Conservation (phyloP, 164 flowering plant species). For the Nelumbo lutea region DNA sequence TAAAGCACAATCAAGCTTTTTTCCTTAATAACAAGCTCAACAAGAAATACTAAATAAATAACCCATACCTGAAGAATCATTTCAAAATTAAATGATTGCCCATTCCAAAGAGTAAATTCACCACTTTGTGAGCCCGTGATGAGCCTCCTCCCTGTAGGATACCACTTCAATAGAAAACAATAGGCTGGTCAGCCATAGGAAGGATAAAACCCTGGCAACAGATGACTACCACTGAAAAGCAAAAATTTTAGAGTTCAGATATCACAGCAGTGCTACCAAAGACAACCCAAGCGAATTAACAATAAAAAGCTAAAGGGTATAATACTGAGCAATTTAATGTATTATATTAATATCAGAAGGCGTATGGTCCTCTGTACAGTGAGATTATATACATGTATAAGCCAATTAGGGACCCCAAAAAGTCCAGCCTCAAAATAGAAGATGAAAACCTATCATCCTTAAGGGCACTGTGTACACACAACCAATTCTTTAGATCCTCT, state of each 20-base stretch:
- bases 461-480: too few relatives aligned
- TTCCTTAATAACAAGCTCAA: not conserved
- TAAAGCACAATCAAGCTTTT: constrained; percentile 1
- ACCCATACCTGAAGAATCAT: constrained; percentile 91
- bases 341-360: too few relatives aligned
- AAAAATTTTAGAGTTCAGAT: not conserved
- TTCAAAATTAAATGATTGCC: constrained; percentile 97
- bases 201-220: constrained; percentile 1
- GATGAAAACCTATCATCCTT: too few relatives aligned
- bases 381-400: too few relatives aligned
- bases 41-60: not conserved
- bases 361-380: too few relatives aligned
- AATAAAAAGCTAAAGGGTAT: not conserved
- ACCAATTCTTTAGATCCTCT: too few relatives aligned
- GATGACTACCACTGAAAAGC: not conserved
- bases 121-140: constrained; percentile 99
- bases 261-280: not conserved
- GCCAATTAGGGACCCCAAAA: too few relatives aligned
- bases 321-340: too few relatives aligned
- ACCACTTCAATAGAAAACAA: constrained; percentile 58
- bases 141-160: constrained; percentile 93
- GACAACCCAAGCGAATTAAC: not conserved
- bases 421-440: too few relatives aligned
- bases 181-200: constrained; percentile 6
- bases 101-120: constrained; percentile 99